These are phyloP conservation scores for Evernia prunastri DNA, from an alignment of 495 filamentous ascomycete species.

Conservation along the genomic window DNA sequence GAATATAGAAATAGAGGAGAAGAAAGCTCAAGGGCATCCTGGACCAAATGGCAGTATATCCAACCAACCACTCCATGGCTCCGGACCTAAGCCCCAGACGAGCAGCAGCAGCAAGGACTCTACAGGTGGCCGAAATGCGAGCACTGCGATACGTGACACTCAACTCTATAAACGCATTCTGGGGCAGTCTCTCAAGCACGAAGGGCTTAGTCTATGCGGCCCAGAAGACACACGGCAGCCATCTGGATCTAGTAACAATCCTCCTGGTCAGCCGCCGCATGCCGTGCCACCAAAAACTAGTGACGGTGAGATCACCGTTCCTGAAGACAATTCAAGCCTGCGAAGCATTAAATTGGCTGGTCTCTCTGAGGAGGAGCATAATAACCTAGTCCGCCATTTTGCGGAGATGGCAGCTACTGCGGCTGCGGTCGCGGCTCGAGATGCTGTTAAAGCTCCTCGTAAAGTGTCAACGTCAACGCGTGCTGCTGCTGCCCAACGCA, in stretches of 20 bases:
- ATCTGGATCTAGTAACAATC: slow-evolving; percentile 26
- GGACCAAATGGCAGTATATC: slow-evolving; percentile 31
- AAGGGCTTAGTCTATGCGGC: slow-evolving; percentile 53
- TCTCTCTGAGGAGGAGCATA: slow-evolving; percentile 74
- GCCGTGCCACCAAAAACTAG: slow-evolving; percentile 63
- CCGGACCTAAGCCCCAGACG: slow-evolving; percentile 16
- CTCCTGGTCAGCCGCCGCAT: slow-evolving; percentile 46
- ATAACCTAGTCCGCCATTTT: slow-evolving; percentile 69
- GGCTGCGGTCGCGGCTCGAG: slow-evolving; percentile 78
- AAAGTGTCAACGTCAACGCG: slow-evolving; percentile 40
- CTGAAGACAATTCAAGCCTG: slow-evolving; percentile 28
- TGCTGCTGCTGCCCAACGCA: slow-evolving; percentile 26
- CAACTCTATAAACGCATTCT: slow-evolving; percentile 89
- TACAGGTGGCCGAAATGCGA: slow-evolving; percentile 27
- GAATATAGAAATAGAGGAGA: slow-evolving; percentile 82
- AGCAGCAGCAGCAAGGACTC: slow-evolving; percentile 30
- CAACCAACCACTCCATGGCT: slow-evolving; percentile 22
- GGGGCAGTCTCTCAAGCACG: slow-evolving; percentile 77
- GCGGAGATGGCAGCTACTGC: slow-evolving; percentile 90
- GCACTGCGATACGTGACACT: slow-evolving; percentile 61
- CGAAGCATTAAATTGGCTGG: slow-evolving; percentile 51
- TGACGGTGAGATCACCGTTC: slow-evolving; percentile 32
- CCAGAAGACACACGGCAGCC: slow-evolving; percentile 42
- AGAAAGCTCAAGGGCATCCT: slow-evolving; percentile 48
- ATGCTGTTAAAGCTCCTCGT: slow-evolving; percentile 52